These are phyloP conservation scores for Annulohypoxylon bovei DNA, from an alignment of 495 filamentous ascomycete species.

Conservation along the genomic window DNA sequence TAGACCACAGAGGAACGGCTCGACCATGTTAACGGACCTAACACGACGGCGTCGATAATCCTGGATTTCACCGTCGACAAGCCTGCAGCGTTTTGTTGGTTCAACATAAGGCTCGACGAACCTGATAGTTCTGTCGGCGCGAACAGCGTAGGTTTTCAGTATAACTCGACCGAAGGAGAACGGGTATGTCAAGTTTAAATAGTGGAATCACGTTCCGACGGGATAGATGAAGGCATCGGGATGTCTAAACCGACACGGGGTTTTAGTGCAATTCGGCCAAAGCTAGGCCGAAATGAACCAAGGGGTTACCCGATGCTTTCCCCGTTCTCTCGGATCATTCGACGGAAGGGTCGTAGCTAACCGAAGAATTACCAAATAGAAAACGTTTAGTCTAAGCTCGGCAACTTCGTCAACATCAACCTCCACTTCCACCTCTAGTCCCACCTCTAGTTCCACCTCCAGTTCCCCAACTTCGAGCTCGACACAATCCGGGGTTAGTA, in stretches of 20 bases:
- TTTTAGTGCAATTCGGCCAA: slow-evolving; percentile 10
- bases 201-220: neutral
- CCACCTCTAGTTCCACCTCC: slow-evolving; percentile 2
- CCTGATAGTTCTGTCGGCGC: neutral
- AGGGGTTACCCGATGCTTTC: slow-evolving; percentile 10
- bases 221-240: neutral
- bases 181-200: slow-evolving; percentile 14
- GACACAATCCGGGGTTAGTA: slow-evolving; percentile 25
- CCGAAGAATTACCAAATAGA: slow-evolving; percentile 16
- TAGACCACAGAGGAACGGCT: neutral
- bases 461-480: slow-evolving; percentile 6
- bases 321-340: neutral
- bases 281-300: slow-evolving; percentile 4
- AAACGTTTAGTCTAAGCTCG: slow-evolving; percentile 25
- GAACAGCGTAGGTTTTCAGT: slow-evolving; percentile 4
- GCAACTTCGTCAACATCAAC: slow-evolving; percentile 6
- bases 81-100: neutral
- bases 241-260: neutral
- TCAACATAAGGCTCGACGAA: slow-evolving; percentile 4
- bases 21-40: neutral
- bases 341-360: neutral
- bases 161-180: slow-evolving; percentile 8
- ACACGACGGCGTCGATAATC: neutral
- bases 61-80: slow-evolving; percentile 4
- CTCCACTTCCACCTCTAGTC: no score